Evolutionary conservation across 805 yeast genomes (phyloP), one percentile per base, ranked within the genome.

Genomic region (Starmera caribaea): DNA sequence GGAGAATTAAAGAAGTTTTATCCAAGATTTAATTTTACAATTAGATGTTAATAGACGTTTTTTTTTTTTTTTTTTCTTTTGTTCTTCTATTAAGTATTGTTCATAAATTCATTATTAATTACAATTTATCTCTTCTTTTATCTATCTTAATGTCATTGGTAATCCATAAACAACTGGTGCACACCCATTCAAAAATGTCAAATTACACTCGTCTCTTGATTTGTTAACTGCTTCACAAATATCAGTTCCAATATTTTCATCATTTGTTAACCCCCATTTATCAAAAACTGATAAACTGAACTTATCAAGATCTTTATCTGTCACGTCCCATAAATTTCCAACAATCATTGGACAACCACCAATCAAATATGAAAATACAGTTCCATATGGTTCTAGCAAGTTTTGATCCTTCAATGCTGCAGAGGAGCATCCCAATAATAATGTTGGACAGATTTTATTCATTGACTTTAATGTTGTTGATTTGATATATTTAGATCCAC

Each of bases 291-390:
- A 63, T 9, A 69, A 43, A 17, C 86, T 81, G 49, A 89, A 87
- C 49, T 69, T 71, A 58, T 92, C 97, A 38, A 87, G 85, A 57
- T 92, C 99, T 48, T 84, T 88, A 59, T 92, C 97, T 0, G 97
- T 92, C 5, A 92, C 97, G 58, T 88, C 96, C 98, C 98, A 92
- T 41, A 92, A 60, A 51, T 86, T 87, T 0, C 86, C 96, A 30
- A 92, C 62, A 1, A 87, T 70, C 77, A 83, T 70, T 0, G 95
- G 92, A 36, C 86, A 74, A 0, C 95, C 95, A 16, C 88, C 92
- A 9, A 73, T 63, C 24, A 92, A 57, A 67, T 88, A 88, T 38
- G 83, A 76, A 47, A 74, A 71, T 0, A 87, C 73, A 3, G 90
- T 82, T 1, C 97, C 96, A 45, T 73, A 69, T 0, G 92, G 80